Percentiles rank a stretch among this genome's conserved stretches.
Conservation (phyloP, 1,139 yeast species). For the Sugiyamaella paludigena region DNA sequence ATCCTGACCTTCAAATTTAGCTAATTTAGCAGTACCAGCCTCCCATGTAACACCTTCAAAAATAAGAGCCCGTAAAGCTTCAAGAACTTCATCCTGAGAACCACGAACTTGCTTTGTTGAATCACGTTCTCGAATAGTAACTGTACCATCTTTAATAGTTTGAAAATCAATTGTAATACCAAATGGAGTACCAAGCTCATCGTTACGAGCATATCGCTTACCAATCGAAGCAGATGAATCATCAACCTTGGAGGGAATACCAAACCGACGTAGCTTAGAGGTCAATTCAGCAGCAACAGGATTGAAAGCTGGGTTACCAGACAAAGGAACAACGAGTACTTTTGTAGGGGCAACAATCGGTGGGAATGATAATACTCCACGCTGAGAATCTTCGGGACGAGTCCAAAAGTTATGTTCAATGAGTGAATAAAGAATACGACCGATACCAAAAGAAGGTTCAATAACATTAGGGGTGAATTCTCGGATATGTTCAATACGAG, state of each 20-base stretch:
- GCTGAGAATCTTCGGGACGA: conserved; percentile 87
- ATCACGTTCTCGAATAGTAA: conserved; percentile 97
- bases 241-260: conserved; percentile 93
- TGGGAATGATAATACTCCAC: conserved; percentile 90
- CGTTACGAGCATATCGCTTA: conserved; percentile 97
- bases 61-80: conserved; percentile 74
- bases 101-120: conserved; percentile 98
- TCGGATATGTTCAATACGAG: conserved; percentile 84
- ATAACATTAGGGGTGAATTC: conserved; percentile 97
- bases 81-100: conserved; percentile 68
- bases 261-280: conserved; percentile 67
- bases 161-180: conserved; percentile 98
- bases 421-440: conserved; percentile 89
- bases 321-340: conserved; percentile 91
- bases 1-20: conserved; percentile 35
- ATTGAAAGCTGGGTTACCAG: conserved; percentile 75
- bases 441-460: conserved; percentile 99
- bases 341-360: conserved; percentile 98
- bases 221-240: conserved; percentile 98
- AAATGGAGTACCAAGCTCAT: conserved; percentile 98
- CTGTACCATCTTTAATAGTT: conserved; percentile 81
- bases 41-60: conserved; percentile 77
- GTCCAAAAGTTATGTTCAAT: conserved; percentile 96
- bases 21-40: conserved; percentile 64
- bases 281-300: conserved; percentile 68